Evolutionary conservation across 768 basidiomycete genomes (phyloP).

Genomic region (Mycena amicta): DNA sequence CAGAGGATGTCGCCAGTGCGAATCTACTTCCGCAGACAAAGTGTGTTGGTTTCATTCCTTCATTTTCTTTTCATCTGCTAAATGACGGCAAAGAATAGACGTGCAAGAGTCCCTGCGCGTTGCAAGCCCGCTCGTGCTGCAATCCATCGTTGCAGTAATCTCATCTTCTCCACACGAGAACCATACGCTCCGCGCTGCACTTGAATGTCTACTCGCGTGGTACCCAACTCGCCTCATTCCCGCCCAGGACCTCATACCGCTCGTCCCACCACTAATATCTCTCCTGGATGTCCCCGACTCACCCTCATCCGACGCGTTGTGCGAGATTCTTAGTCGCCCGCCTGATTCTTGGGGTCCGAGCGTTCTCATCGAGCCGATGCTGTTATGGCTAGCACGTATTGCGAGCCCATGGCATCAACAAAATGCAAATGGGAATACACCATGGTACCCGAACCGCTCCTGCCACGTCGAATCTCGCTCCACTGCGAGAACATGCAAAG

Average conservation of each 20-base stretch:
- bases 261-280: constrained; percentile 67
- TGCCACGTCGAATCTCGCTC: neutral
- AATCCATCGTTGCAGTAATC: constrained; percentile 64
- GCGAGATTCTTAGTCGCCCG: constrained; percentile 79
- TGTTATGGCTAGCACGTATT: constrained; percentile 65
- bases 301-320: constrained; percentile 68
- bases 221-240: constrained; percentile 48
- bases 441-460: neutral
- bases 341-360: constrained; percentile 69
- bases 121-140: constrained; percentile 70
- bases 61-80: neutral
- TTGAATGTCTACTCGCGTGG: constrained; percentile 86
- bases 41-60: constrained; percentile 44
- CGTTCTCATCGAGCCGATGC: constrained; percentile 80
- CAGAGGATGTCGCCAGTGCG: constrained; percentile 78
- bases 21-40: constrained; percentile 74
- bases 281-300: constrained; percentile 63
- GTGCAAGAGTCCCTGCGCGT: constrained; percentile 68
- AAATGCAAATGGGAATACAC: constrained; percentile 53
- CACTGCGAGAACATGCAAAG: neutral
- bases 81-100: constrained; percentile 23
- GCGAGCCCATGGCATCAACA: constrained; percentile 28
- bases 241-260: constrained; percentile 64
- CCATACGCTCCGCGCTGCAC: constrained; percentile 61
- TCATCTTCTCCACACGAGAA: constrained; percentile 33